A percentile compares a stretch with the other conserved stretches of the same genome.
Evolutionary conservation across 805 yeast species (phyloP).

Genomic region (Hanseniaspora guilliermondii): DNA sequence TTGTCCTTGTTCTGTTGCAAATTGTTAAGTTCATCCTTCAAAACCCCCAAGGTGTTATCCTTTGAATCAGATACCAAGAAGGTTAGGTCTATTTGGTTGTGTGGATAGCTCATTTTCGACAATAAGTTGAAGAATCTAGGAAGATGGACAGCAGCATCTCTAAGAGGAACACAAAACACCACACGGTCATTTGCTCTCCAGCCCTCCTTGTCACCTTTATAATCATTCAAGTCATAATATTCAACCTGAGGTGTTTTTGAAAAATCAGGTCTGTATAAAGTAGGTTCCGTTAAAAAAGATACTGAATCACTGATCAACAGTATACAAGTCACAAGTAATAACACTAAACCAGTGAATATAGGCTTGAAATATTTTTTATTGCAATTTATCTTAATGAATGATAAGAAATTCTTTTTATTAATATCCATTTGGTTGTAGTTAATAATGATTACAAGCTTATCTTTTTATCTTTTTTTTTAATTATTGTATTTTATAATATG

Average conservation of each 20-base stretch:
- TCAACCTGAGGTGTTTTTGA: slow-evolving; percentile 35
- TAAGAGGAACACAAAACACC: slow-evolving; percentile 72
- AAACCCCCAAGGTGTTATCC: slow-evolving; percentile 69
- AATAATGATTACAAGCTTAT: not conserved
- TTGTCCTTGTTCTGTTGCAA: slow-evolving; percentile 56
- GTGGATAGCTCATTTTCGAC: slow-evolving; percentile 73
- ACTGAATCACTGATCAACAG: not conserved
- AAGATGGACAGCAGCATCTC: slow-evolving; percentile 84
- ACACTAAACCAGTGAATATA: not conserved
- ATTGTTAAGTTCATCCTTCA: slow-evolving; percentile 43
- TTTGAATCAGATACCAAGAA: slow-evolving; percentile 83
- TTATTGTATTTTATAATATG: too few species aligned
- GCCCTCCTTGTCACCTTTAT: slow-evolving; percentile 56
- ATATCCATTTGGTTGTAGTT: not conserved
- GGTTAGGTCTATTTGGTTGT: slow-evolving; percentile 66
- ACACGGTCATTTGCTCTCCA: slow-evolving; percentile 73
- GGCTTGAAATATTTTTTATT: not conserved
- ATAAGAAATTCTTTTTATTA: not conserved
- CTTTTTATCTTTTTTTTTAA: not conserved
- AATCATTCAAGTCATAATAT: slow-evolving; percentile 60
- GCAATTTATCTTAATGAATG: not conserved
- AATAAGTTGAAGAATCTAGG: slow-evolving; percentile 81
- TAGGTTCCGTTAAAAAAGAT: not conserved
- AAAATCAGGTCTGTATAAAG: slow-evolving; percentile 28
- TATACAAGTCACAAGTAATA: not conserved